Conservation (phyloP, 805 yeast species). For the Saturnispora zaruensis region DNA sequence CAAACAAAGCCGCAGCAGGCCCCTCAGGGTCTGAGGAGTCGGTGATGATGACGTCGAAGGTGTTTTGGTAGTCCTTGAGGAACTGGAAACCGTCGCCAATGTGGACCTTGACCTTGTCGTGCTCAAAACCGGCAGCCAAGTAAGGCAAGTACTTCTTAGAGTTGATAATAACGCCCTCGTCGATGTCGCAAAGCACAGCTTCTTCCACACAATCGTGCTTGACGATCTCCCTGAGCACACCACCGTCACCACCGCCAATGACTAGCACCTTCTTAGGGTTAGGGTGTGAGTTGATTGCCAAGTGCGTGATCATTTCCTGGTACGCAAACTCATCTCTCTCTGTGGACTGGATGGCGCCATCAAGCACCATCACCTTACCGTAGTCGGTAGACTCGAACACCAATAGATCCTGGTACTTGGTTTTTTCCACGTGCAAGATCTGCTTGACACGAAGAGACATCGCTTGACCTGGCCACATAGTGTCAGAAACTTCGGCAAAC, state of each 20-base stretch:
- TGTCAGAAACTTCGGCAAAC: conserved; percentile 91
- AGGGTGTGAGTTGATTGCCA: conserved; percentile 88
- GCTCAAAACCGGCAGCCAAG: conserved; percentile 73
- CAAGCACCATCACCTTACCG: conserved; percentile 92
- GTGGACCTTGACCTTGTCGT: conserved; percentile 84
- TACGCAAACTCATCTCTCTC: conserved; percentile 96
- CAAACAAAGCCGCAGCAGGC: conserved; percentile 91
- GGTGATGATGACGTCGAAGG: conserved; percentile 91
- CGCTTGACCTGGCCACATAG: conserved; percentile 99
- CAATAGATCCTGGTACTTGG: conserved; percentile 87
- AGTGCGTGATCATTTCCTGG: conserved; percentile 97
- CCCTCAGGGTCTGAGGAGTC: conserved; percentile 99
- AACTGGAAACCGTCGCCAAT: conserved; percentile 98
- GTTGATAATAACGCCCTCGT: conserved; percentile 82
- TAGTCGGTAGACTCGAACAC: conserved; percentile 89
- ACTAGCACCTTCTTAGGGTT: conserved; percentile 78
- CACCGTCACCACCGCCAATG: conserved; percentile 96
- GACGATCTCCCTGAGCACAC: conserved; percentile 80
- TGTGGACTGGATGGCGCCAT: conserved; percentile 91
- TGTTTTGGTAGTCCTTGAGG: conserved; percentile 70
- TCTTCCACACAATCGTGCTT: conserved; percentile 52
- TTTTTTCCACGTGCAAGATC: conserved; percentile 74
- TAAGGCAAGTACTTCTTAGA: conserved; percentile 83
- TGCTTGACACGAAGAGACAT: conserved; percentile 84
- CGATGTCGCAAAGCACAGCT: conserved; percentile 83